Base-by-base conservation (phyloP, 2,329 filamentous ascomycete genomes). In the Trichothecium sympodiale region DNA sequence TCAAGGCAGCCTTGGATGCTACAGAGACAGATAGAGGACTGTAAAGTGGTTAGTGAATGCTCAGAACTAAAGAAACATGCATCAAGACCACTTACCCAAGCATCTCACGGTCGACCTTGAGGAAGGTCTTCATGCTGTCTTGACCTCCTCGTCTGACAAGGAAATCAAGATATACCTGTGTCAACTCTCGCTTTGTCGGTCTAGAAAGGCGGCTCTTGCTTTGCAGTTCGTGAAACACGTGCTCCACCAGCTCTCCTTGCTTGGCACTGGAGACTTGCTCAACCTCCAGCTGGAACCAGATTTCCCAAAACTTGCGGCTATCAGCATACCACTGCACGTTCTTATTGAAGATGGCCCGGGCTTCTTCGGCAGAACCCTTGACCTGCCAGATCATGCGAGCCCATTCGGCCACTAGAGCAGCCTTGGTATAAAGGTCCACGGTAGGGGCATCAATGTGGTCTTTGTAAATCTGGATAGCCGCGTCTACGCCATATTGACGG, bases 281-380 rank as follows among this genome's bases (percentile, higher is more conserved):
- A 33, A 93, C 67, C 62, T 98, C 91, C 51, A 98, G 94, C 39
- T 81, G 67, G 37, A 96, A 72, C 67, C 87, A 96, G 50, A 76
- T 83, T 46, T 78, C 69, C 89, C 91, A 98, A 66, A 96, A 96
- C 30, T 83, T 68, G 25, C 78, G 74, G 56, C 87, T 94, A 52
- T 91, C 84, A 3, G 80, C 69, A 54, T 93, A 94, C 68, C 78
- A 85, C 52, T 87, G 78, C 38, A 83, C 71, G 47, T 94, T 89
- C 57, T 80, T 82, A 42, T 77, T 64, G 62, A 89, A 96, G 1
- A 94, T 75, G 36, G 81, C 74, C 18, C 91, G 82, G 28, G 88
- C 88, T 49, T 89, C 85, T 8, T 85, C 80, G 1, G 77, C 67
- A 0, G 79, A 80, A 13, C 84, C 83, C 63, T 89, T 88, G 53